phyloP scores from a whole-genome alignment of 306 rosid genomes.

The Lathyrus sativus region DNA sequence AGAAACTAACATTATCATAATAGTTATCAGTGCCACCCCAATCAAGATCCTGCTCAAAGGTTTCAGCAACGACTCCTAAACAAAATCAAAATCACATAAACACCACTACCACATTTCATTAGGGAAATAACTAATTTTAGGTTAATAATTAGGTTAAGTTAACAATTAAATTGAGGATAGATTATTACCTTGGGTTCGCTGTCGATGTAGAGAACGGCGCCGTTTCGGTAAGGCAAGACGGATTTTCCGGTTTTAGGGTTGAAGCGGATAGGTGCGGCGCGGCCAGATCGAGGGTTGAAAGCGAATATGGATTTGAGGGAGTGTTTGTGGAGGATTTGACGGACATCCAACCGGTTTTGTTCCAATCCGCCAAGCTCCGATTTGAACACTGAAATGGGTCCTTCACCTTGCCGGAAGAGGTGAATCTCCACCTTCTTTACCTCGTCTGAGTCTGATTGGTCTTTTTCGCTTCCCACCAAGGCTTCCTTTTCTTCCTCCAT shows the following conservation, averaged over 20 bases:
- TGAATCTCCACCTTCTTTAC: slow-evolving; percentile 8
- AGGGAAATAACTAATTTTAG: not conserved
- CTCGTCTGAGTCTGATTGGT: not conserved
- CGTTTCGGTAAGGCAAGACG: slow-evolving; percentile 53
- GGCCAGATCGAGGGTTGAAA: slow-evolving; percentile 58
- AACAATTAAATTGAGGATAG: not conserved
- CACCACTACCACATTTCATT: not conserved
- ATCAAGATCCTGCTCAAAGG: slow-evolving; percentile 77
- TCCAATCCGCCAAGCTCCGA: slow-evolving; percentile 63
- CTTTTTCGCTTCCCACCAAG: not conserved
- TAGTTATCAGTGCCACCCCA: slow-evolving; percentile 65
- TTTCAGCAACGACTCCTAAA: slow-evolving; percentile 75
- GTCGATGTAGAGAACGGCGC: slow-evolving; percentile 57
- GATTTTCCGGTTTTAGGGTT: slow-evolving; percentile 68
- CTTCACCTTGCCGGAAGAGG: slow-evolving; percentile 64
- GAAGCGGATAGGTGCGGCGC: slow-evolving; percentile 44
- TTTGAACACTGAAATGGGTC: slow-evolving; percentile 70
- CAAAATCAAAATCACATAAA: not conserved
- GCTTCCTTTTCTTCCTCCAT: slow-evolving; percentile 23
- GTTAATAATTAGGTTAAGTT: not conserved
- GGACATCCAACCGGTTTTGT: slow-evolving; percentile 69
- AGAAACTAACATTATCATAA: slow-evolving; percentile 58
- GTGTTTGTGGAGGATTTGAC: slow-evolving; percentile 62
- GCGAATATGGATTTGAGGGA: slow-evolving; percentile 70
- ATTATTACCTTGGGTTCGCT: slow-evolving; percentile 72